A percentile compares a stretch with the other conserved stretches of the same genome.
These are phyloP conservation scores for Agastache rugosa DNA, from an alignment of 257 asterid genomes.

Conservation along the genomic window DNA sequence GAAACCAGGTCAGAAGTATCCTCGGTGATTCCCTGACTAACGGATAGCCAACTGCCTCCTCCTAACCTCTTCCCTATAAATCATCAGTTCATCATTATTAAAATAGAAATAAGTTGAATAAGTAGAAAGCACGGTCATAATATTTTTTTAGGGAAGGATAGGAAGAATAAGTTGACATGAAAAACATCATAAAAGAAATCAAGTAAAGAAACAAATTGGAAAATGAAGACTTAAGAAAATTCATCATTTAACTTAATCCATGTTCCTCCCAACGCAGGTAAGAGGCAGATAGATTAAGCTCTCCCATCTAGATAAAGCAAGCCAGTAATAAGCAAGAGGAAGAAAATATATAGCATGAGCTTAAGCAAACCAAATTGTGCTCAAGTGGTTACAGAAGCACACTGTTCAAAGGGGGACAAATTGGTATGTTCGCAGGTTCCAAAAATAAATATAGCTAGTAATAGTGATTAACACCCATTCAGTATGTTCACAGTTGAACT, in stretches of 20 bases:
- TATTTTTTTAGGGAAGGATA: background rate
- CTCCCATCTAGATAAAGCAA: too few species aligned
- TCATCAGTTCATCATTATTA: slow-evolving; percentile 34
- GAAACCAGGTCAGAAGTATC: slow-evolving; percentile 95
- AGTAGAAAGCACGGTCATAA: slow-evolving; percentile 22
- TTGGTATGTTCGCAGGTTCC: slow-evolving; percentile 12
- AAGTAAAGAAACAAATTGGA: background rate
- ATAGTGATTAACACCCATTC: slow-evolving; percentile 16
- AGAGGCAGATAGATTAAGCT: too few species aligned
- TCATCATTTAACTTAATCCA: background rate
- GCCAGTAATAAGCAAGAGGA: background rate
- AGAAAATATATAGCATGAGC: background rate
- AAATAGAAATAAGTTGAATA: slow-evolving; percentile 36
- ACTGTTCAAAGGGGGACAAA: slow-evolving; percentile 18
- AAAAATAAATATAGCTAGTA: slow-evolving; percentile 14
- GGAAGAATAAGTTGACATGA: slow-evolving; percentile 10
- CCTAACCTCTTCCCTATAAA: slow-evolving; percentile 66
- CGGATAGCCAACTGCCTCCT: slow-evolving; percentile 91
- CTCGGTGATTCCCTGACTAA: slow-evolving; percentile 95
- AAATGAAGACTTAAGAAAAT: slow-evolving; percentile 2
- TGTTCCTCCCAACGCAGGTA: background rate
- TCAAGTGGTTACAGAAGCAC: slow-evolving; percentile 12
- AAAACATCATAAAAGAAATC: background rate
- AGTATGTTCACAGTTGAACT: slow-evolving; percentile 12
- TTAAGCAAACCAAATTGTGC: slow-evolving; percentile 25